These are phyloP conservation scores for Arthrinium phaeospermum DNA, from an alignment of 2,329 filamentous ascomycete genomes.

Conservation along the genomic window DNA sequence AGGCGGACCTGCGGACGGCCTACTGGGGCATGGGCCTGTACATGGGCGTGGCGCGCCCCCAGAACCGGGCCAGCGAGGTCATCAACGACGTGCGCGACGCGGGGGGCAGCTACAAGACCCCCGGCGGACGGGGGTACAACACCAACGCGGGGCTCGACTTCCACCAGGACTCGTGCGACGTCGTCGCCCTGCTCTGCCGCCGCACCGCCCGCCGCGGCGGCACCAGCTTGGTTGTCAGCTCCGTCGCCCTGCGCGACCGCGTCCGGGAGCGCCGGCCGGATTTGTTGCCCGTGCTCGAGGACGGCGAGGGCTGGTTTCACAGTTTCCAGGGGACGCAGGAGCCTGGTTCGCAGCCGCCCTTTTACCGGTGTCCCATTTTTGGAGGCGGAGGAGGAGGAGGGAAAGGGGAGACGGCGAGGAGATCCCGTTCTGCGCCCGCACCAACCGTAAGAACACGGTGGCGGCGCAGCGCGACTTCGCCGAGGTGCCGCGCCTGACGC, in stretches of 20 bases:
- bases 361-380: slow-evolving; percentile 25
- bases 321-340: slow-evolving; percentile 26
- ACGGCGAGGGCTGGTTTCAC: slow-evolving; percentile 24
- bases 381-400: slow-evolving; percentile 1
- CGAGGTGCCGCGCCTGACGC: slow-evolving; percentile 22
- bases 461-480: slow-evolving; percentile 25
- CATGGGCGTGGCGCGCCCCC: slow-evolving; percentile 24
- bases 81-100: slow-evolving; percentile 27
- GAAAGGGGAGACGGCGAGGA: neutral
- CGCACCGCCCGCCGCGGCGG: slow-evolving; percentile 25
- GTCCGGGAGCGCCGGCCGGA: slow-evolving; percentile 23
- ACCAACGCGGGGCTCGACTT: slow-evolving; percentile 27
- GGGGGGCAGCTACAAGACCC: slow-evolving; percentile 25
- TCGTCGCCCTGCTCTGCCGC: slow-evolving; percentile 24
- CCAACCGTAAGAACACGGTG: slow-evolving; percentile 25
- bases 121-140: slow-evolving; percentile 26
- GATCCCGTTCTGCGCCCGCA: slow-evolving; percentile 22
- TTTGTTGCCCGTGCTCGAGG: slow-evolving; percentile 24
- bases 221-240: slow-evolving; percentile 25
- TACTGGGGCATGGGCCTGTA: slow-evolving; percentile 28
- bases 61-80: slow-evolving; percentile 26
- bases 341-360: slow-evolving; percentile 20
- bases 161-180: slow-evolving; percentile 26
- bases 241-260: slow-evolving; percentile 25
- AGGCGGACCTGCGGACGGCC: slow-evolving; percentile 24